A percentile compares a stretch with the other conserved stretches of the same genome.
These are phyloP conservation scores for Psilocybe mexicana DNA, from an alignment of 1,284 basidiomycete genomes.

Conservation along the genomic window DNA sequence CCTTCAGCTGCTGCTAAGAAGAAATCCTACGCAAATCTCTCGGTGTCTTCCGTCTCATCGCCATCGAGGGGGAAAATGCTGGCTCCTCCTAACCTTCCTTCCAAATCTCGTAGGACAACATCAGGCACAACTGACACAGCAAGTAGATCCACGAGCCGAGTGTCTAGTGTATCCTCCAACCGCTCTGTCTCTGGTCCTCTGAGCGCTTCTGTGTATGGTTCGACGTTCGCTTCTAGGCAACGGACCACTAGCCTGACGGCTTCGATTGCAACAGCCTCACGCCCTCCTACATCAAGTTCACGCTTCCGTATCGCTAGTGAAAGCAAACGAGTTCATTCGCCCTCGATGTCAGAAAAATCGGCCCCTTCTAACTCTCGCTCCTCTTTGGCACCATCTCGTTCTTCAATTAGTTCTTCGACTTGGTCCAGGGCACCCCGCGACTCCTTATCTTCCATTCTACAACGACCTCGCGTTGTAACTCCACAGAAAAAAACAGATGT, in stretches of 20 bases:
- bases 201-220: constrained; percentile 46
- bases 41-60: constrained; percentile 34
- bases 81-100: constrained; percentile 46
- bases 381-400: constrained; percentile 38
- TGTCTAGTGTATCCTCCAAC: constrained; percentile 47
- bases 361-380: constrained; percentile 46
- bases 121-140: constrained; percentile 43
- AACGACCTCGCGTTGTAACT: constrained; percentile 39
- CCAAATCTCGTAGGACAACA: constrained; percentile 45
- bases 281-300: constrained; percentile 32
- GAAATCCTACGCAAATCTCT: constrained; percentile 55
- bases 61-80: constrained; percentile 46
- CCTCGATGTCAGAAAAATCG: constrained; percentile 57
- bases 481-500: constrained; percentile 40
- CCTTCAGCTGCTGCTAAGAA: constrained; percentile 29
- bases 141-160: constrained; percentile 47
- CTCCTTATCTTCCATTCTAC: constrained; percentile 49
- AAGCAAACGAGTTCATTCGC: constrained; percentile 50
- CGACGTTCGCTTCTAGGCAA: constrained; percentile 81
- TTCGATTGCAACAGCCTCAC: constrained; percentile 35
- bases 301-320: constrained; percentile 45
- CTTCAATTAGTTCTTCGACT: constrained; percentile 51
- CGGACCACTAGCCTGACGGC: constrained; percentile 65
- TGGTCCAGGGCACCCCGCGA: constrained; percentile 71
- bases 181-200: constrained; percentile 59